Conservation (phyloP, 371 early-diverging fungal genomes). For the Entomophthora muscae region DNA sequence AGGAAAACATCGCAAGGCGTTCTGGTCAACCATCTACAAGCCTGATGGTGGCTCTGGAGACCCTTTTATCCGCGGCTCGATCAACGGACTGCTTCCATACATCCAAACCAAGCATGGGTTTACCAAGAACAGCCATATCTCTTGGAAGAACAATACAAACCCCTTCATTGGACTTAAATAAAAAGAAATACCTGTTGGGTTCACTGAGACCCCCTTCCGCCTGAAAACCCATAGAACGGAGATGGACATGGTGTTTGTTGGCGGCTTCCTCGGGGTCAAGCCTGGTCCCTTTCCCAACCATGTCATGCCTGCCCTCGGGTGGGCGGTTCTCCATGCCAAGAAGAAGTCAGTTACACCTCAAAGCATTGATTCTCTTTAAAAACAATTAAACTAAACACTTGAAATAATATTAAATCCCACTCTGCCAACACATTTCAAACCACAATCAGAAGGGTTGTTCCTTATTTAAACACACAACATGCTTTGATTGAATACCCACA, state of each 20-base stretch:
- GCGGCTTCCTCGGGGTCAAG: not conserved
- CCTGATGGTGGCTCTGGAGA: not conserved
- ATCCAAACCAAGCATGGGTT: not conserved
- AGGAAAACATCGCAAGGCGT: not conserved
- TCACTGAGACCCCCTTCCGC: not conserved
- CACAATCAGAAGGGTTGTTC: too few species aligned
- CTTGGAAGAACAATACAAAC: not conserved
- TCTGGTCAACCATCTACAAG: not conserved
- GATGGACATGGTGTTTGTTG: not conserved
- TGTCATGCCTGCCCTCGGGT: too few species aligned
- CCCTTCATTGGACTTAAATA: not conserved
- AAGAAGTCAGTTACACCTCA: too few species aligned
- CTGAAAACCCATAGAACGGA: not conserved
- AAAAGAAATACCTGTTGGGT: not conserved
- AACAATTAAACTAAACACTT: too few species aligned
- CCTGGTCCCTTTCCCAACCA: too few species aligned
- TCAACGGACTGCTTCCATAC: not conserved
- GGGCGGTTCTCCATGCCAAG: too few species aligned
- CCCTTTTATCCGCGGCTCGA: not conserved
- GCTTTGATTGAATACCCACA: too few species aligned
- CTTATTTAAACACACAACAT: too few species aligned
- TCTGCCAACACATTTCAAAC: too few species aligned
- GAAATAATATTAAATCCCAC: too few species aligned
- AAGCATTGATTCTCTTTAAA: too few species aligned
- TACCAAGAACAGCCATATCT: not conserved